Percentiles rank a stretch among this genome's conserved stretches.
phyloP scores from a whole-genome alignment of 805 yeast genomes.

The Candida silvicultrix region DNA sequence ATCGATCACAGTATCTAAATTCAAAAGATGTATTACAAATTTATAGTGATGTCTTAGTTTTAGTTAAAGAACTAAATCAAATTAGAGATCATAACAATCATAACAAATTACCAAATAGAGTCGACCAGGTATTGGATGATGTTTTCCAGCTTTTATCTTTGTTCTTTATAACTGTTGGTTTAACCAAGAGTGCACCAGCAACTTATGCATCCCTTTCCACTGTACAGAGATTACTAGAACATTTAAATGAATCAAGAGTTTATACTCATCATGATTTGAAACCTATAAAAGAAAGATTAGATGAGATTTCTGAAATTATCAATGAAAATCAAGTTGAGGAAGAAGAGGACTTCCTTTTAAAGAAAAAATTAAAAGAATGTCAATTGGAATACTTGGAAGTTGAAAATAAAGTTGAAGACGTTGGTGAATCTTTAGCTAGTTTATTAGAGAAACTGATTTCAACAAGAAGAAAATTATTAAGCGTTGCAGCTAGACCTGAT shows the following conservation, averaged over 20 bases:
- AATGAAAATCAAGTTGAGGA: slow-evolving; percentile 21
- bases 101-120: slow-evolving; percentile 33
- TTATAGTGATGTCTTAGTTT: slow-evolving; percentile 50
- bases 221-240: slow-evolving; percentile 77
- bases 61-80: slow-evolving; percentile 45
- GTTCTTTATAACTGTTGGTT: slow-evolving; percentile 87
- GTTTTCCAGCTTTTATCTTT: slow-evolving; percentile 83
- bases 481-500: slow-evolving; percentile 38
- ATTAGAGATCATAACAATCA: slow-evolving; percentile 32
- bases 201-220: slow-evolving; percentile 87
- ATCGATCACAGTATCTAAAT: slow-evolving; percentile 57
- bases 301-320: slow-evolving; percentile 63
- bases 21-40: slow-evolving; percentile 59
- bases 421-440: slow-evolving; percentile 43
- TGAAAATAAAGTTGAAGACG: slow-evolving; percentile 46
- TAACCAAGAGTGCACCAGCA: slow-evolving; percentile 87
- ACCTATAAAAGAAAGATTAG: slow-evolving; percentile 70
- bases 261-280: slow-evolving; percentile 78
- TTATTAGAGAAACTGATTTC: slow-evolving; percentile 55
- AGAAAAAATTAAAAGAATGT: slow-evolving; percentile 62
- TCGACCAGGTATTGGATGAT: slow-evolving; percentile 78
- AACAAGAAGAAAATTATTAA: slow-evolving; percentile 56
- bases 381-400: slow-evolving; percentile 49
- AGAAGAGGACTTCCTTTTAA: slow-evolving; percentile 56
- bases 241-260: slow-evolving; percentile 72